These are phyloP conservation scores for Trichophyton rubrum DNA, from an alignment of 2,329 filamentous ascomycete genomes.

Conservation along the genomic window DNA sequence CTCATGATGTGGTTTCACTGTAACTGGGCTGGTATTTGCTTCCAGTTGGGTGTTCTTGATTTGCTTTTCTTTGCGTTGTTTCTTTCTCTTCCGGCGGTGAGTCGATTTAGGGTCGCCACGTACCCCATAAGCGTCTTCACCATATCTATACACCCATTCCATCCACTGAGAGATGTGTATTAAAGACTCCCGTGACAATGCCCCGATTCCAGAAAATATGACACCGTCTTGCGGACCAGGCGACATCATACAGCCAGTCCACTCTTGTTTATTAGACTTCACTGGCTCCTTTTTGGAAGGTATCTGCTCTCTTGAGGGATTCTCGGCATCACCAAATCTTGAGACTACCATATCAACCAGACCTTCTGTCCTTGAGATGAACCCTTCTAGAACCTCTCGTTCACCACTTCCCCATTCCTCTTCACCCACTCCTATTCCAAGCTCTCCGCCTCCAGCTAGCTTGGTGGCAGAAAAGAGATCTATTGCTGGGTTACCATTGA, in stretches of 20 bases:
- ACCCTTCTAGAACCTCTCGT: slow-evolving; percentile 82
- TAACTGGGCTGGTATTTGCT: not conserved
- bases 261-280: slow-evolving; percentile 27
- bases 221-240: slow-evolving; percentile 65
- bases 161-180: slow-evolving; percentile 71
- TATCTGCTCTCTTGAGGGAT: slow-evolving; percentile 15
- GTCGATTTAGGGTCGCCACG: slow-evolving; percentile 62
- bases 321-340: slow-evolving; percentile 56
- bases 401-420: slow-evolving; percentile 91
- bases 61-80: not conserved
- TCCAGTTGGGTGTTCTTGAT: too few species aligned
- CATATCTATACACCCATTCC: slow-evolving; percentile 75
- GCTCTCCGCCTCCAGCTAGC: slow-evolving; percentile 75
- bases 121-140: slow-evolving; percentile 73
- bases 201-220: slow-evolving; percentile 71
- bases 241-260: slow-evolving; percentile 61
- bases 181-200: slow-evolving; percentile 57
- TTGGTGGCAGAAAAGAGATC: slow-evolving; percentile 74
- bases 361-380: slow-evolving; percentile 66
- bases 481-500: slow-evolving; percentile 77
- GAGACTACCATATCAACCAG: slow-evolving; percentile 80
- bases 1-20: too few species aligned
- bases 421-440: slow-evolving; percentile 88
- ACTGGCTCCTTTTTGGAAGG: slow-evolving; percentile 17
- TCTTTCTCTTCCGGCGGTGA: slow-evolving; percentile 34